Evolutionary conservation across 805 yeast genomes (phyloP).

Genomic region (Cyberlindnera mississippiensis): DNA sequence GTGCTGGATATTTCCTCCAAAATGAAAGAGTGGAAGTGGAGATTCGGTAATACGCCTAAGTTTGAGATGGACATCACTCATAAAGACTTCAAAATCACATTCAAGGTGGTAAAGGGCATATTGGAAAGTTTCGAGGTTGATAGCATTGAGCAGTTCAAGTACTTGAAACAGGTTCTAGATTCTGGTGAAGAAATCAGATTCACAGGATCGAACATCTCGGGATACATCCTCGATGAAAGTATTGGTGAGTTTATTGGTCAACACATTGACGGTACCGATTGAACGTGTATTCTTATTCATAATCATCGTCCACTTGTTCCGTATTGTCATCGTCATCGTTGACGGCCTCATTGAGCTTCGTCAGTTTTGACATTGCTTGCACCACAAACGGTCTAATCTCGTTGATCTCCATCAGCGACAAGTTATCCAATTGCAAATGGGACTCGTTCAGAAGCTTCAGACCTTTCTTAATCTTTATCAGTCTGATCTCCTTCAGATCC

Average conservation of each 20-base stretch:
- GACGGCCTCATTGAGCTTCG: slow-evolving; percentile 45
- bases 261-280: slow-evolving; percentile 10
- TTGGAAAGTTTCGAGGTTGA: slow-evolving; percentile 25
- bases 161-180: slow-evolving; percentile 29
- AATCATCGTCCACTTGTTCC: slow-evolving; percentile 5
- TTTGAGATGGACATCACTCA: slow-evolving; percentile 51
- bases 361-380: slow-evolving; percentile 75
- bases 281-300: not conserved
- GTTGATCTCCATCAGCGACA: slow-evolving; percentile 81
- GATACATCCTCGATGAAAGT: slow-evolving; percentile 40
- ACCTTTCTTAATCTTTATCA: slow-evolving; percentile 79
- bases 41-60: slow-evolving; percentile 69
- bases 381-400: slow-evolving; percentile 81
- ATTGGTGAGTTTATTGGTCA: slow-evolving; percentile 44
- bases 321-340: slow-evolving; percentile 13
- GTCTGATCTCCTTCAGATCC: slow-evolving; percentile 80
- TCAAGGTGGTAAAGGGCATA: slow-evolving; percentile 50
- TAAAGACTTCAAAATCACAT: slow-evolving; percentile 31
- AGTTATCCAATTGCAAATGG: slow-evolving; percentile 76
- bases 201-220: slow-evolving; percentile 41
- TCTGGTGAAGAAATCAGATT: slow-evolving; percentile 32
- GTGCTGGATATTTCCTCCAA: slow-evolving; percentile 37
- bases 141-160: slow-evolving; percentile 32
- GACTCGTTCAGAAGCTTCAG: slow-evolving; percentile 72
- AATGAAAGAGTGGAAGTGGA: slow-evolving; percentile 67